Evolutionary conservation across 1,284 basidiomycete genomes (phyloP).

Genomic region (Earliella scabrosa): DNA sequence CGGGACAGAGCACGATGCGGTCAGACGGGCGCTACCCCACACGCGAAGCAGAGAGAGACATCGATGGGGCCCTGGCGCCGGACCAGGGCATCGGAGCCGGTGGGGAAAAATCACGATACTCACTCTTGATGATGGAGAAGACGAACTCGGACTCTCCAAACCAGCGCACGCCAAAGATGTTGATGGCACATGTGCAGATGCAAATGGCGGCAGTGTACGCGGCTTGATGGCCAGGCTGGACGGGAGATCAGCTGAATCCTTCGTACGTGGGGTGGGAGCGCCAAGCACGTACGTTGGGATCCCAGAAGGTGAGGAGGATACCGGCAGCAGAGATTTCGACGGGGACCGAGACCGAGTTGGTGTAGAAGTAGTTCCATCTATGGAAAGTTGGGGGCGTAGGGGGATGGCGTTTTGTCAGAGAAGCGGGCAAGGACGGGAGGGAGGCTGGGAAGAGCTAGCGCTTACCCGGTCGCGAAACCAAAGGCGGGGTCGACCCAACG

Average conservation of each 20-base stretch:
- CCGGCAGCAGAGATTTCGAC: constrained; percentile 80
- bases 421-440: neutral
- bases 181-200: constrained; percentile 66
- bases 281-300: constrained; percentile 53
- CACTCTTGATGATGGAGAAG: constrained; percentile 68
- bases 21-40: neutral
- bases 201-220: constrained; percentile 71
- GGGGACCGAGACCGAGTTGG: constrained; percentile 65
- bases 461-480: constrained; percentile 60
- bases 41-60: too few relatives aligned
- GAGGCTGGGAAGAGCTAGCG: too few relatives aligned
- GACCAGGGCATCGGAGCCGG: neutral
- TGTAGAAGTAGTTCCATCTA: constrained; percentile 52
- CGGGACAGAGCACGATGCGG: neutral
- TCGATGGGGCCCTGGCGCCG: neutral
- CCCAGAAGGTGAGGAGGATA: constrained; percentile 82
- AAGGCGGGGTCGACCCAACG: constrained; percentile 79
- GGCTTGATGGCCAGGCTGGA: constrained; percentile 53
- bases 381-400: neutral
- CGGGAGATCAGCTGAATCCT: too few relatives aligned
- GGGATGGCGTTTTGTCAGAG: neutral
- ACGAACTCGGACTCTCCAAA: constrained; percentile 58
- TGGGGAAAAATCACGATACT: constrained; percentile 25
- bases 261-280: too few relatives aligned
- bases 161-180: constrained; percentile 75